Base-by-base conservation (phyloP, 2,329 filamentous ascomycete genomes). In the Hymenoscyphus repandus region DNA sequence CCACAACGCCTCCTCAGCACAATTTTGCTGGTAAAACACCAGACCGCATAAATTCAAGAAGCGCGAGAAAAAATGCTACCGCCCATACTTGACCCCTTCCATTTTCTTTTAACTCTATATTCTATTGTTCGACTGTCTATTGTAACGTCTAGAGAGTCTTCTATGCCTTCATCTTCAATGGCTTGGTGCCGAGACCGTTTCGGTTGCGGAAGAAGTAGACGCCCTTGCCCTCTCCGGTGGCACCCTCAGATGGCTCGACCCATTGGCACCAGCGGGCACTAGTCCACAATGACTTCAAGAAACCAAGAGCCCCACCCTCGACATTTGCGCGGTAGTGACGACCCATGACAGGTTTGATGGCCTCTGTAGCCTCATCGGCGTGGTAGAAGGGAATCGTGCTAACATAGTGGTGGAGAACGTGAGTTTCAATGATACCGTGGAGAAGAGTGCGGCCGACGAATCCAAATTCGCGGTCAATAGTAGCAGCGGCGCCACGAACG, bases 151-250 rank as follows among this genome's bases (percentile, higher is more conserved):
- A 10, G 15, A 27, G n/a, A n/a, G 37, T 22, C 13, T 11, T 42
- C 12, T 47, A 50, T 22, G 47, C 56, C 48, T 59, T 54, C 27
- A 63, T 9, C 40, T 60, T 58, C 51, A 61, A 37, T 41, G 65
- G 65, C 42, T 58, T 48, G 18, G 52, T 53, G 59, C 93, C 93
- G 20, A 95, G 74, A 17, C 89, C 88, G 73, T 97, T 99, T 63
- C 79, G 79, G 79, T 99, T 99, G 67, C 92, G 84, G 86, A 88
- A 99, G 81, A 99, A 99, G 49, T 96, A 95, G 30, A 99, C 85
- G 55, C 86, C 84, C 75, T 90, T 86, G 68, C 83, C 85, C 63
- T 91, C 85, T 32, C 90, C 92, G 66, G 83, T 72, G 45, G 90
- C 88, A 48, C 82, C 89, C 63, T 83, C 86, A 65, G 83, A 90